Evolutionary conservation across 2,329 filamentous ascomycete species (phyloP).

Genomic region (Ascochyta rabiei): DNA sequence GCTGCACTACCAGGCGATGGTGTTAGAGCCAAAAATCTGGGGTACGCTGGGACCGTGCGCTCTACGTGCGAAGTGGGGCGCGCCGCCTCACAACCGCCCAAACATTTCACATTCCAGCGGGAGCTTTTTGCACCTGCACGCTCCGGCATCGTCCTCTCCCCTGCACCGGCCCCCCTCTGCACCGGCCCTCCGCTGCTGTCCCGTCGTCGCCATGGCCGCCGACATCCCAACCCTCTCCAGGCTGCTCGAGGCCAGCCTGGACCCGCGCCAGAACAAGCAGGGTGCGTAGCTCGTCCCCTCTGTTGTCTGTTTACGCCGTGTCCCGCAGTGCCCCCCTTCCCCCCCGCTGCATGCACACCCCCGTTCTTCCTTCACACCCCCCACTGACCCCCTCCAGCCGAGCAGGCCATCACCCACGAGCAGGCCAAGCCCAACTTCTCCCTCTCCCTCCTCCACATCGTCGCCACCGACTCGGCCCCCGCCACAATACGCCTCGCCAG

Average conservation of each 20-base stretch:
- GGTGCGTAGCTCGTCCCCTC: constrained; percentile 60
- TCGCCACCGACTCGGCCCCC: constrained; percentile 74
- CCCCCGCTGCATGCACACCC: constrained; percentile 1
- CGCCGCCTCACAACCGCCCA: constrained; percentile 10
- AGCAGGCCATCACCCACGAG: constrained; percentile 77
- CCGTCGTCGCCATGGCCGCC: constrained; percentile 59
- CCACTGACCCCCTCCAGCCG: constrained; percentile 64
- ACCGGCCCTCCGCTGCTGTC: constrained; percentile 2
- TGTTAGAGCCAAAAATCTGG: no score
- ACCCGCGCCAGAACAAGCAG: constrained; percentile 86
- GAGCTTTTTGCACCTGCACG: constrained; percentile 1
- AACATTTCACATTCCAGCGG: constrained; percentile 11
- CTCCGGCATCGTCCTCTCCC: constrained; percentile 1
- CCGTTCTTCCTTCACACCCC: no score
- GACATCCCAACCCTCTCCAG: constrained; percentile 72
- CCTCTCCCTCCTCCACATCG: constrained; percentile 83
- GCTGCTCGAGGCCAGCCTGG: constrained; percentile 88
- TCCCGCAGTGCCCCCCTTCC: constrained; percentile 14
- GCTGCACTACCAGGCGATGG: no score
- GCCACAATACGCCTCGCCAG: constrained; percentile 82
- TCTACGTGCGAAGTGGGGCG: no score
- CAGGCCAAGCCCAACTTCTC: constrained; percentile 88
- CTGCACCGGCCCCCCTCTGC: constrained; percentile 1
- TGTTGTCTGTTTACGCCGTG: constrained; percentile 17
- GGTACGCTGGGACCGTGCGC: no score